These are phyloP conservation scores for Tylopilus sp. DNA, from an alignment of 1,284 basidiomycete species.

Conservation along the genomic window DNA sequence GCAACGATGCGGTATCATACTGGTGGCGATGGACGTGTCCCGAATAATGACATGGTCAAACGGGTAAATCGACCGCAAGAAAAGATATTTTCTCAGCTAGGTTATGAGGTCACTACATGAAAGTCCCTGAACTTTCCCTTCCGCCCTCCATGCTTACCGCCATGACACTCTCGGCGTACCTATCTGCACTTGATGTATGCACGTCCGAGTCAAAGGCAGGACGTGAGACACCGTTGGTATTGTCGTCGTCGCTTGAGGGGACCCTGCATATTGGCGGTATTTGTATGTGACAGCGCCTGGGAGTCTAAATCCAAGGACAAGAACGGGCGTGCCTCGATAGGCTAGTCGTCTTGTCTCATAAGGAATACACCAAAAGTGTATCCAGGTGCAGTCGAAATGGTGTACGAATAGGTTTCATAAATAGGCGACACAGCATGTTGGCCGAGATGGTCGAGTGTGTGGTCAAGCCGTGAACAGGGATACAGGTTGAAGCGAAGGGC, in stretches of 20 bases:
- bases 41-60: not conserved
- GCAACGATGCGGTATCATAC: not conserved
- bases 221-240: not conserved
- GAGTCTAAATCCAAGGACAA: not conserved
- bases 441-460: slow-evolving; percentile 1
- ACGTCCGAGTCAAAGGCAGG: not conserved
- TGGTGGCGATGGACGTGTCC: not conserved
- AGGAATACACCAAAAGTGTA: not conserved
- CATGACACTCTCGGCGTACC: slow-evolving; percentile 1
- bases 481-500: slow-evolving; percentile 3
- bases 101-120: slow-evolving; percentile 21
- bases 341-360: not conserved
- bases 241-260: not conserved
- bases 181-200: slow-evolving; percentile 1
- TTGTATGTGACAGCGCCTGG: not conserved
- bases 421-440: slow-evolving; percentile 4
- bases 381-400: slow-evolving; percentile 6
- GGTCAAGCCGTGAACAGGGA: slow-evolving; percentile 4
- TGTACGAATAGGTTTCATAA: slow-evolving; percentile 2
- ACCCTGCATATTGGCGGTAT: not conserved
- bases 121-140: not conserved
- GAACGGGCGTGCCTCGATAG: not conserved
- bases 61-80: slow-evolving; percentile 4
- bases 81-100: slow-evolving; percentile 3
- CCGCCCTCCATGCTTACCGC: not conserved